A percentile compares a stretch with the other conserved stretches of the same genome.
phyloP scores from a whole-genome alignment of 352 stramenopile species.

The Phytophthora multivora region DNA sequence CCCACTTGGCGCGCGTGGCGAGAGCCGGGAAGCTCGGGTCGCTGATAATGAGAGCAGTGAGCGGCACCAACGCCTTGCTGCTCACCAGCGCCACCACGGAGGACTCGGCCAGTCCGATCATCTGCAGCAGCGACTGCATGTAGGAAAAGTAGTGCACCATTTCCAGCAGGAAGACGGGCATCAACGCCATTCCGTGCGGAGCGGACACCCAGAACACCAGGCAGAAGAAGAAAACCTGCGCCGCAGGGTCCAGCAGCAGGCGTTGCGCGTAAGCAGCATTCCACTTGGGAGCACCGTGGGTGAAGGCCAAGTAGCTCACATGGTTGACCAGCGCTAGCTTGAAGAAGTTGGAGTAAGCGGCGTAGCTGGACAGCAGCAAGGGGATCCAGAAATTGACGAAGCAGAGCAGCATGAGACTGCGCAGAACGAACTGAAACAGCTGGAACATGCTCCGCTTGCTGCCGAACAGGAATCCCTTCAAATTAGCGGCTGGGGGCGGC shows the following conservation, averaged over 20 bases:
- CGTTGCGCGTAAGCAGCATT: slow-evolving; percentile 81
- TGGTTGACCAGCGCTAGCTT: slow-evolving; percentile 84
- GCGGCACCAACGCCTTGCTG: slow-evolving; percentile 55
- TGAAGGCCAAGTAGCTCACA: slow-evolving; percentile 79
- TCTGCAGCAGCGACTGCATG: slow-evolving; percentile 57
- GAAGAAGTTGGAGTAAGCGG: slow-evolving; percentile 79
- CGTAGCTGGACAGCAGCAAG: slow-evolving; percentile 40
- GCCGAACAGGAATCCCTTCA: slow-evolving; percentile 57
- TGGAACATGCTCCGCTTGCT: slow-evolving; percentile 77
- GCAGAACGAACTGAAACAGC: slow-evolving; percentile 71
- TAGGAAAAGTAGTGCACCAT: slow-evolving; percentile 81
- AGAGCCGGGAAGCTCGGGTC: slow-evolving; percentile 65
- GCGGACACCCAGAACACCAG: slow-evolving; percentile 85
- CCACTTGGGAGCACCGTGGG: slow-evolving; percentile 73
- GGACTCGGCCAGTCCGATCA: slow-evolving; percentile 50
- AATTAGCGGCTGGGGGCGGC: slow-evolving; percentile 22
- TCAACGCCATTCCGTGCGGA: slow-evolving; percentile 75
- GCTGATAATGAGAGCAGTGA: slow-evolving; percentile 64
- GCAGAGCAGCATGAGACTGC: slow-evolving; percentile 60
- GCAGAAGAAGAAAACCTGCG: slow-evolving; percentile 86
- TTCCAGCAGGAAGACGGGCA: slow-evolving; percentile 83
- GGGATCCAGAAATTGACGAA: slow-evolving; percentile 83
- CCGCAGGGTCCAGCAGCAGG: slow-evolving; percentile 79
- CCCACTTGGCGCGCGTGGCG: slow-evolving; percentile 71
- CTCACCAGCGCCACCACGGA: slow-evolving; percentile 51